Percentiles rank a stretch among this genome's conserved stretches.
Conservation (phyloP, 2,329 filamentous ascomycete genomes). For the Ceratocystis huliohia region DNA sequence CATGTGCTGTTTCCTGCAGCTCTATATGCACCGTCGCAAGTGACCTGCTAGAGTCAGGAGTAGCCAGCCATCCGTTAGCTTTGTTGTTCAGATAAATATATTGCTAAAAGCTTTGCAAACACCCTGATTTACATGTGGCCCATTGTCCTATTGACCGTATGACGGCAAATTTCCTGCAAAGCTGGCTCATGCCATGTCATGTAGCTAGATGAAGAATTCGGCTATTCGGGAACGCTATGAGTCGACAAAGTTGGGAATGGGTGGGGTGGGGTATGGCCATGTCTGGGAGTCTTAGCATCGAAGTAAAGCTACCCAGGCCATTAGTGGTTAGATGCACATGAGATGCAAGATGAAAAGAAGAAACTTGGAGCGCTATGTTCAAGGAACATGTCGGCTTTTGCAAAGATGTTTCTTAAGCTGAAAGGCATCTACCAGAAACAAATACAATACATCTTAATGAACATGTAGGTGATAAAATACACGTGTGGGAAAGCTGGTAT, state of each 20-base stretch:
- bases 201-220: neutral
- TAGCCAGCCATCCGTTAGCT: too few species aligned
- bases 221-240: neutral
- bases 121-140: too few species aligned
- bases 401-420: too few species aligned
- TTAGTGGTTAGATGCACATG: neutral
- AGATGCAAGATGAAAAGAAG: neutral
- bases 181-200: neutral
- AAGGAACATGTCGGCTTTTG: too few species aligned
- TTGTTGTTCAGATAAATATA: too few species aligned
- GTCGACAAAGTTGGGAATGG: neutral
- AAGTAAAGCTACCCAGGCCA: neutral
- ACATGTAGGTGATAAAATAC: neutral
- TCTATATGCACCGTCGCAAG: neutral
- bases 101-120: too few species aligned
- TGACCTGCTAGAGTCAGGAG: neutral
- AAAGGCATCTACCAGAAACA: neutral
- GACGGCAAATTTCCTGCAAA: neutral
- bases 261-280: neutral
- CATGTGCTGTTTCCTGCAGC: neutral
- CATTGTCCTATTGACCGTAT: too few species aligned
- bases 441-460: neutral
- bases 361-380: neutral
- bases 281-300: neutral
- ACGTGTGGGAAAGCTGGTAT: neutral